Conservation (phyloP, 805 yeast genomes). For the Saturnispora silvae region DNA sequence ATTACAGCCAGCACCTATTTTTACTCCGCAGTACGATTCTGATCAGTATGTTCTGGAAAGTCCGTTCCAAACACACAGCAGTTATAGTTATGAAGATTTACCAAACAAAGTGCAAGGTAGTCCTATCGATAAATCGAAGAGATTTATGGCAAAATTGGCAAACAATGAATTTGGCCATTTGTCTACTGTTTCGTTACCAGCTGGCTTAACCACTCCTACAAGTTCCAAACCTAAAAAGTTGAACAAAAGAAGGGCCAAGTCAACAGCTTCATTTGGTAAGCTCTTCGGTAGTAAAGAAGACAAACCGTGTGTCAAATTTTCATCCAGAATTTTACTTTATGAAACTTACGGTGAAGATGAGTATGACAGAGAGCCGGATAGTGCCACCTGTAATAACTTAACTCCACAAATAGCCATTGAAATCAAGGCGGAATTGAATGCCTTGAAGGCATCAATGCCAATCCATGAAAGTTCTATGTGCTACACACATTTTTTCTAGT, state of each 20-base stretch:
- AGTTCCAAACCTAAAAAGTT: conserved; percentile 10
- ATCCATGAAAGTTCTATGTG: conserved; percentile 71
- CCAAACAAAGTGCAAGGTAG: background rate
- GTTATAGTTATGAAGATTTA: conserved; percentile 9
- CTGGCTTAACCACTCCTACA: background rate
- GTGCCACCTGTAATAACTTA: conserved; percentile 84
- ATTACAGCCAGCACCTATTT: background rate
- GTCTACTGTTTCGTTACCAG: conserved; percentile 11
- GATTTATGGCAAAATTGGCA: conserved; percentile 8
- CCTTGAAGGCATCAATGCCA: conserved; percentile 68
- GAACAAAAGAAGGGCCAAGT: conserved; percentile 14
- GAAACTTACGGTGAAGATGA: conserved; percentile 77
- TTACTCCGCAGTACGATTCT: background rate
- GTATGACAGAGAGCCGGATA: conserved; percentile 87
- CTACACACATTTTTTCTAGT: conserved; percentile 72
- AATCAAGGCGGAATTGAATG: conserved; percentile 78
- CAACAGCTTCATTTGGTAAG: conserved; percentile 15
- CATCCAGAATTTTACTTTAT: conserved; percentile 71
- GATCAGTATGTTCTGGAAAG: conserved; percentile 6
- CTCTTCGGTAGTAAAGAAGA: conserved; percentile 12
- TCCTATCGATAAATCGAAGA: conserved; percentile 7
- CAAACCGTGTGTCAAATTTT: conserved; percentile 38
- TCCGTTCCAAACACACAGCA: conserved; percentile 11
- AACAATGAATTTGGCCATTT: conserved; percentile 6
- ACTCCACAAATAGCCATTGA: conserved; percentile 81